phyloP scores from a whole-genome alignment of 2,329 filamentous ascomycete genomes.

The Atkinsonella texensis region DNA sequence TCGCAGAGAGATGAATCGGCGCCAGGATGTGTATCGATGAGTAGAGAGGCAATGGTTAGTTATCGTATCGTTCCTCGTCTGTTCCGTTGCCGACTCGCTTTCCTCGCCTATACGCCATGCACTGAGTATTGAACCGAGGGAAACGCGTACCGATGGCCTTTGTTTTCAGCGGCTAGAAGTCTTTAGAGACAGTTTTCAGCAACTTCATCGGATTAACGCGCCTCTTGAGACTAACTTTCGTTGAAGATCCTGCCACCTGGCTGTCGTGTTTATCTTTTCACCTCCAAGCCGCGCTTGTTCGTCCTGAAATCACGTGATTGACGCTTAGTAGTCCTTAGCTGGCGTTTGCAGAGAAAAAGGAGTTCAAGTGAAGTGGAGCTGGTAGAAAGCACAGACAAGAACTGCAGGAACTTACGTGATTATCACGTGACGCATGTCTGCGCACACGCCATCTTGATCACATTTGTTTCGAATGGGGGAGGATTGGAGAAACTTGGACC shows the following conservation, averaged over 20 bases:
- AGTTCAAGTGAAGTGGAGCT: neutral
- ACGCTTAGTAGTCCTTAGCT: neutral
- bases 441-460: neutral
- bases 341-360: constrained; percentile 1
- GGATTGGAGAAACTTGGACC: no score
- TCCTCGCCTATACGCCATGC: constrained; percentile 15
- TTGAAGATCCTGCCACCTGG: constrained; percentile 11
- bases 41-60: neutral
- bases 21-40: constrained; percentile 31
- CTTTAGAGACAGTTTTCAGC: constrained; percentile 14
- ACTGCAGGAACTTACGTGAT: neutral
- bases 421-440: neutral
- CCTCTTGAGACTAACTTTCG: constrained; percentile 12
- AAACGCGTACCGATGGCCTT: constrained; percentile 22
- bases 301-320: constrained; percentile 22
- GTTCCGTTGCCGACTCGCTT: neutral
- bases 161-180: constrained; percentile 14
- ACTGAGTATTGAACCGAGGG: constrained; percentile 6
- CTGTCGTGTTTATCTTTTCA: constrained; percentile 13
- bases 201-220: constrained; percentile 17
- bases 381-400: neutral
- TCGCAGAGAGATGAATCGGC: constrained; percentile 41
- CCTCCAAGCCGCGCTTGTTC: constrained; percentile 16
- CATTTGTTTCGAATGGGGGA: no score
- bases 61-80: neutral